Base-by-base conservation (phyloP, 108 stramenopile species). In the Conticribra guillardii region DNA sequence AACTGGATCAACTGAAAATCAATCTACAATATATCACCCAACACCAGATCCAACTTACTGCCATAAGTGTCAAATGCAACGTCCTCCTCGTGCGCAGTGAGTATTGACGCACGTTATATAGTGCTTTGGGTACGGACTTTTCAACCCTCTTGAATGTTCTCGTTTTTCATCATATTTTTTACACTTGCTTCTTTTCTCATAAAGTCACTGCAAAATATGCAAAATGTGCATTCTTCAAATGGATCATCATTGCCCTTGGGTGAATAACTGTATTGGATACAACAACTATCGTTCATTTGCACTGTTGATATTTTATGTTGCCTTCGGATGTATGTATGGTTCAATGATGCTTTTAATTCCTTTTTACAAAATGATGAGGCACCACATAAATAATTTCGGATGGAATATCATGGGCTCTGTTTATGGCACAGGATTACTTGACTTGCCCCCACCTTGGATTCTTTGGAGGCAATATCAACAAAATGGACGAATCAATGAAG, bases 161-260 rank as follows among this genome's bases (percentile, higher is more conserved):
- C 11, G 37, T 11, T 9, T 5, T 9, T 41, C 37, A 41, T 41
- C 8, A 41, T 11, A 9, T 5, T 9, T 41, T 41, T 41, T 41
- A 41, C 11, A 9, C 11, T 41, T 41, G 37, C 37, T 11, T 41
- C 11, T 41, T 9, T 41, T 41, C 11, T 11, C 5, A 9, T 41
- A 11, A 41, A 41, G 37, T 50, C 93, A 95, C 57, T 95, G 93
- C 67, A 63, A 73, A 58, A 71, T 66, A 23, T 92, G 90, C 71
- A 65, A 83, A 15, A 65, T 81, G 59, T 95, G 93, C 62, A 76
- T 95, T 5, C 54, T 92, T 28, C 86, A 88, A 65, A 93, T 91
- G 76, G 98, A 98, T 80, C 98, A 99, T 73, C 97, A 97, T 70
- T 98, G 98, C 72, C 89, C 96, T 0, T 99, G 98, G 97, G 83